These are phyloP conservation scores for Clonostachys chloroleuca DNA, from an alignment of 2,329 filamentous ascomycete genomes.

Conservation along the genomic window DNA sequence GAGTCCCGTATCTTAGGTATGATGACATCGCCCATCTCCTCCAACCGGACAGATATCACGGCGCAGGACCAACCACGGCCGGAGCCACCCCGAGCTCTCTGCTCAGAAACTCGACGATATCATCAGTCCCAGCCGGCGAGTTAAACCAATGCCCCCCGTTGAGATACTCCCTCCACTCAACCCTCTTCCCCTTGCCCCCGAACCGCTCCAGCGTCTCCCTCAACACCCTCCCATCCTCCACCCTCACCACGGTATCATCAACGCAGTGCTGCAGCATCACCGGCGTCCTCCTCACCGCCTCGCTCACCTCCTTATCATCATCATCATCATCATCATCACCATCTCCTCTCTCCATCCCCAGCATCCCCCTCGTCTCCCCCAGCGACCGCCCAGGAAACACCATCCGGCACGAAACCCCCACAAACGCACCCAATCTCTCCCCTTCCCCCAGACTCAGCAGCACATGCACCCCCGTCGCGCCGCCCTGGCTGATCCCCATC, in stretches of 20 bases:
- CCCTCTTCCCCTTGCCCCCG: slow-evolving; percentile 18
- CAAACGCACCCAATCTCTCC: slow-evolving; percentile 19
- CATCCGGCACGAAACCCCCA: slow-evolving; percentile 30
- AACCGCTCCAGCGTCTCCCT: slow-evolving; percentile 25
- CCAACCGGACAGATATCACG: too few relatives aligned
- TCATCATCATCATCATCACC: too few relatives aligned
- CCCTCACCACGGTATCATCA: slow-evolving; percentile 34
- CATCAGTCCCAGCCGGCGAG: slow-evolving; percentile 34
- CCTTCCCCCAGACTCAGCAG: slow-evolving; percentile 23
- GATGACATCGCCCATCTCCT: too few relatives aligned
- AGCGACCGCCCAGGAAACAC: slow-evolving; percentile 25
- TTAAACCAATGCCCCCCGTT: slow-evolving; percentile 39
- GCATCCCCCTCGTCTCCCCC: slow-evolving; percentile 18
- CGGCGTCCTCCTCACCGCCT: slow-evolving; percentile 33
- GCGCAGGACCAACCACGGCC: too few relatives aligned
- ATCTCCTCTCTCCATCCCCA: slow-evolving; percentile 9
- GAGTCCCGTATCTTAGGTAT: too few relatives aligned
- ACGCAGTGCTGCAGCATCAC: slow-evolving; percentile 37
- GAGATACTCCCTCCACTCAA: slow-evolving; percentile 34
- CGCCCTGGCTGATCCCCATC: slow-evolving; percentile 41
- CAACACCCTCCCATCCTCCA: slow-evolving; percentile 26
- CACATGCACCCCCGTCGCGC: slow-evolving; percentile 29
- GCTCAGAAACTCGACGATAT: slow-evolving; percentile 27
- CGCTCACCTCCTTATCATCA: not conserved
- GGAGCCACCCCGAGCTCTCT: too few relatives aligned